A percentile compares a stretch with the other conserved stretches of the same genome.
Conservation (phyloP, 2,329 filamentous ascomycete genomes). For the Tolypocladium guangdongense region DNA sequence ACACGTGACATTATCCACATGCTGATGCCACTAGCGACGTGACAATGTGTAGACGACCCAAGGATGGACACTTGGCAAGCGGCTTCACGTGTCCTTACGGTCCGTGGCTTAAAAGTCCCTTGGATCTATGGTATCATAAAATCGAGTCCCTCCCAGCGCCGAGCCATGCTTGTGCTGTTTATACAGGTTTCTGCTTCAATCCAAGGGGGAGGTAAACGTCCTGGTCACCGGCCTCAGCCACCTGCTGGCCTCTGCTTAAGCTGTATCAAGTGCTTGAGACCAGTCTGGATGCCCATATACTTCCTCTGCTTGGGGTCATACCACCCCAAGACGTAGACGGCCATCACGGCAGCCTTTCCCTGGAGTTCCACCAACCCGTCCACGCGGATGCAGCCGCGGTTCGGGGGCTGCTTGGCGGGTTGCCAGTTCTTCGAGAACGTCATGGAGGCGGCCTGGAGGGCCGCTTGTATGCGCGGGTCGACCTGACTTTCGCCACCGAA, state of each 20-base stretch:
- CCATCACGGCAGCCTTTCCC: slow-evolving; percentile 32
- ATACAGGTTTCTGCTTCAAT: background rate
- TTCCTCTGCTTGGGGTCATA: slow-evolving; percentile 44
- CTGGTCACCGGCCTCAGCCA: slow-evolving; percentile 9
- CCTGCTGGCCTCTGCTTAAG: slow-evolving; percentile 25
- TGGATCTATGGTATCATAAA: slow-evolving; percentile 17
- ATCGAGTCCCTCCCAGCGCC: slow-evolving; percentile 12
- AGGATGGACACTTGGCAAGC: background rate
- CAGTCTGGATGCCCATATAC: slow-evolving; percentile 29
- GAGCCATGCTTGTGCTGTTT: slow-evolving; percentile 7
- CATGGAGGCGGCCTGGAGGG: slow-evolving; percentile 20
- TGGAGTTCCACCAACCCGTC: slow-evolving; percentile 44
- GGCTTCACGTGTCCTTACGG: background rate
- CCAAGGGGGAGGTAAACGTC: background rate
- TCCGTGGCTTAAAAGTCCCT: background rate
- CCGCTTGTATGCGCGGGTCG: slow-evolving; percentile 21
- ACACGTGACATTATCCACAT: background rate
- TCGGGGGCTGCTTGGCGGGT: slow-evolving; percentile 29
- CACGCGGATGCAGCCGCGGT: slow-evolving; percentile 39
- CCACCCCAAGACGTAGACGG: slow-evolving; percentile 40
- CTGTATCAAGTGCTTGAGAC: slow-evolving; percentile 31
- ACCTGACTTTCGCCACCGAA: slow-evolving; percentile 20
- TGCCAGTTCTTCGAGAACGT: slow-evolving; percentile 36
- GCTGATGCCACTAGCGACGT: background rate
- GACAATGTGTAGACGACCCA: too few species aligned